Evolutionary conservation across 2,329 filamentous ascomycete species (phyloP), one percentile per base, ranked within the genome.

Genomic region (Talaromyces sp.): DNA sequence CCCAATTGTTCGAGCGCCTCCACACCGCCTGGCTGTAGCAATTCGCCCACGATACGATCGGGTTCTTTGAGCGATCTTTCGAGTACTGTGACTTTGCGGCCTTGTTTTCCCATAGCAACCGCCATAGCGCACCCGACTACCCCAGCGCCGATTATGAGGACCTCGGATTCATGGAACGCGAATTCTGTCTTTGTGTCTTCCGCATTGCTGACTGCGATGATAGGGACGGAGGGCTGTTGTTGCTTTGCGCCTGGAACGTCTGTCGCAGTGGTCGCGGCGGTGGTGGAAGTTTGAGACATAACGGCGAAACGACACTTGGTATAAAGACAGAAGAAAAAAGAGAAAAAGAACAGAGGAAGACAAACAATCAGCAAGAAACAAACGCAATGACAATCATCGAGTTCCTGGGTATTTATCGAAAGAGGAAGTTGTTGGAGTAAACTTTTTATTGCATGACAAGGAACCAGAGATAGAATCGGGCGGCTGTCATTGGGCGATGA

Each of bases 31-130:
- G 94, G 94, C 75, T 99, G 94, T 66, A 99, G 78, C 63, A 99
- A 78, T 77, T 99, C 94, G 66, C 94, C 94, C 50, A 99, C 91
- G 65, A 99, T 99, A 63, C 94, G 86, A 77, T 97, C 89, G 19
- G 94, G 94, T 78, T 97, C 88, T 75, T 91, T 91, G 75, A 97
- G 80, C 76, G 86, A 95, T 67, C 84, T 84, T 78, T 99, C 94
- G 53, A 99, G 84, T 53, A 99, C 79, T 25, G 97, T 82, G 25
- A 99, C 92, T 71, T 89, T 95, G 62, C 94, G 86, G 56, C 91
- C 92, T 77, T 97, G 94, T 66, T 89, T 87, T 60, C 89, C 92
- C 46, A 97, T 81, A 21, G 93, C 85, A 63, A 87, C 89, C 17
- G 94, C 93, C 21, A 91, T 80, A 19, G 92, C 89, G 73, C 91